Evolutionary conservation across 805 yeast genomes (phyloP).

Genomic region (Barnettozyma californica): DNA sequence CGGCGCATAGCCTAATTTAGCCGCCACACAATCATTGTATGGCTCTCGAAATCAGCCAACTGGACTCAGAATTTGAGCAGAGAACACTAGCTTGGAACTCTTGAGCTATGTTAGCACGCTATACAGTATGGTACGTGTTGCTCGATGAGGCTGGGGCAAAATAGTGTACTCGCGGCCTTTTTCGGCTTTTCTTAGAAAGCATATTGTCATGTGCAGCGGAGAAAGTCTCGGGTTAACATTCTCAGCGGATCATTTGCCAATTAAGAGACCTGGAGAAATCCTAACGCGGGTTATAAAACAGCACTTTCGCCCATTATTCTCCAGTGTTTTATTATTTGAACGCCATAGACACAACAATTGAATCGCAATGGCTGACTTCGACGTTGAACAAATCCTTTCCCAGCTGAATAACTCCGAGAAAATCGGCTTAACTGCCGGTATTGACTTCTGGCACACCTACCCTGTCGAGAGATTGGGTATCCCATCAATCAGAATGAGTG

Average conservation of each 20-base stretch:
- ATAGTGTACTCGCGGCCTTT: not conserved
- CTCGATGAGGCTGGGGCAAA: not conserved
- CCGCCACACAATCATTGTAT: not conserved
- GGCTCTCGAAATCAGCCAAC: not conserved
- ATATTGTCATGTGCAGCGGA: not conserved
- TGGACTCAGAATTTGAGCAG: no score
- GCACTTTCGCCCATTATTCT: not conserved
- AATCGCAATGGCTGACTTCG: constrained; percentile 15
- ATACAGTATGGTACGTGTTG: not conserved
- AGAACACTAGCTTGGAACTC: not conserved
- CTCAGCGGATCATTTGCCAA: not conserved
- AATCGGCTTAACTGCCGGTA: constrained; percentile 33
- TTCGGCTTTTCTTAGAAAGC: not conserved
- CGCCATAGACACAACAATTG: not conserved
- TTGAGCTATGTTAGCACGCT: not conserved
- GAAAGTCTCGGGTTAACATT: constrained; percentile 3
- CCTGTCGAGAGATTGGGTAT: constrained; percentile 35
- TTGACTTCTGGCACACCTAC: constrained; percentile 48
- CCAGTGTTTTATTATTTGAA: not conserved
- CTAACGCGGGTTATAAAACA: not conserved
- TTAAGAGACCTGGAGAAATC: not conserved
- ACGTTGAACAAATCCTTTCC: constrained; percentile 23
- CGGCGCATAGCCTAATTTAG: constrained; percentile 1
- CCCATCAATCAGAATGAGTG: constrained; percentile 44
- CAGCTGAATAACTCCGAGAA: constrained; percentile 17